These are phyloP conservation scores for Stephanodiscus minutulus DNA, from an alignment of 108 stramenopile species.

Conservation along the genomic window DNA sequence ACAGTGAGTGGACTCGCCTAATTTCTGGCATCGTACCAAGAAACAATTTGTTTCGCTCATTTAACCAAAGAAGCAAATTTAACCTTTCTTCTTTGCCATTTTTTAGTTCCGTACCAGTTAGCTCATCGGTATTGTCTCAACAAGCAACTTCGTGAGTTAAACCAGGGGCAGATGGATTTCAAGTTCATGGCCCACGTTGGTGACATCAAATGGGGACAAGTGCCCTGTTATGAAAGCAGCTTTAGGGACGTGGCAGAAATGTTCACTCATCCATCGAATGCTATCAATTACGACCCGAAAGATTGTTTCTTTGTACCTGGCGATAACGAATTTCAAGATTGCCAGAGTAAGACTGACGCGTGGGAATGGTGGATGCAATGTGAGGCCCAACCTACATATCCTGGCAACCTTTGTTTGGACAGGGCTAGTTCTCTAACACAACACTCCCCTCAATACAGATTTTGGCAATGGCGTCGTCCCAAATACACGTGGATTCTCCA, in stretches of 20 bases:
- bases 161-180: conserved; percentile 14
- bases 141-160: conserved; percentile 13
- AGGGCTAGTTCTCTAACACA: background rate
- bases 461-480: conserved; percentile 36
- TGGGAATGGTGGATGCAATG: conserved; percentile 36
- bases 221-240: conserved; percentile 18
- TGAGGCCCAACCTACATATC: background rate
- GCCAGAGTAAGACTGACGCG: conserved; percentile 11
- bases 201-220: conserved; percentile 4
- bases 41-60: background rate
- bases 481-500: conserved; percentile 35
- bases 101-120: conserved; percentile 10
- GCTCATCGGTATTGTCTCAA: conserved; percentile 15
- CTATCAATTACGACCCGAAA: conserved; percentile 22
- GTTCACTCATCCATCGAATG: conserved; percentile 17
- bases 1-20: conserved; percentile 10
- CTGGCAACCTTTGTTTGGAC: background rate
- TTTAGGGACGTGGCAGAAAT: conserved; percentile 12
- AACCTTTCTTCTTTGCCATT: background rate
- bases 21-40: background rate
- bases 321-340: conserved; percentile 44
- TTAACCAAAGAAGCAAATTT: background rate
- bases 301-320: conserved; percentile 34
- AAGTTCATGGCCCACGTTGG: conserved; percentile 24
- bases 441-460: background rate